Base-by-base conservation (phyloP, 768 basidiomycete genomes). In the Omphalotus guepiniiformis region DNA sequence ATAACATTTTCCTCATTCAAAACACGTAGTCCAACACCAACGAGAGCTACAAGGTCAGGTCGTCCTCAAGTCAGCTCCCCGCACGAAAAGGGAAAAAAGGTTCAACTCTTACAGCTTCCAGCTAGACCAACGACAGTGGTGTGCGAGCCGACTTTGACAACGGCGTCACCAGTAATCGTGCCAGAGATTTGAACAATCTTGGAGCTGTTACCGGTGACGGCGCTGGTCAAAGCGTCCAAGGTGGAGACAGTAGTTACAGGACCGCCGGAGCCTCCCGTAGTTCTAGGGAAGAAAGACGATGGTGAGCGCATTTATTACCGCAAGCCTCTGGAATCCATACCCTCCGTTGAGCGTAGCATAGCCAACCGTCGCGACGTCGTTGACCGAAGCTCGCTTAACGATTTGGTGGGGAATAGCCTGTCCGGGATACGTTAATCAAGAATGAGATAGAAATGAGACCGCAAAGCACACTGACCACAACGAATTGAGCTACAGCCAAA, bases 141-240 rank as follows among this genome's bases (percentile, higher is more conserved):
- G 59, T 75, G 73, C 11, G 67, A 63, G 11, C 74, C 74, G 37
- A 73, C 59, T 34, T 60, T 68, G 36, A 76, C 66, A 19, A 68
- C 72, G 19, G 60, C 49, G 49, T 69, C 61, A n/a, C 74, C 74
- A 27, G 71, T 69, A 41, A 75, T 72, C 6, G 63, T 68, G 29
- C 73, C 71, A 73, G 38, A 39, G 48, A 76, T 68, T 42, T 75
- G 62, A 45, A 76, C 73, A 39, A 73, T 64, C 56, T 72, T 73
- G 52, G 67, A 69, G 16, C 63, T 59, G 53, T 53, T 55, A n/a
- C 73, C 73, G 16, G 63, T 45, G 6, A 75, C 71, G 39, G 73
- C 73, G 23, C 63, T 37, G 9, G 69, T 74, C 19, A 75, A 58
- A 6, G 65, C 71, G 35, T 55, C 65, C 21, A 76, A 65, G 22